Base-by-base conservation (phyloP, 805 yeast species). In the Osmozyma mogii region DNA sequence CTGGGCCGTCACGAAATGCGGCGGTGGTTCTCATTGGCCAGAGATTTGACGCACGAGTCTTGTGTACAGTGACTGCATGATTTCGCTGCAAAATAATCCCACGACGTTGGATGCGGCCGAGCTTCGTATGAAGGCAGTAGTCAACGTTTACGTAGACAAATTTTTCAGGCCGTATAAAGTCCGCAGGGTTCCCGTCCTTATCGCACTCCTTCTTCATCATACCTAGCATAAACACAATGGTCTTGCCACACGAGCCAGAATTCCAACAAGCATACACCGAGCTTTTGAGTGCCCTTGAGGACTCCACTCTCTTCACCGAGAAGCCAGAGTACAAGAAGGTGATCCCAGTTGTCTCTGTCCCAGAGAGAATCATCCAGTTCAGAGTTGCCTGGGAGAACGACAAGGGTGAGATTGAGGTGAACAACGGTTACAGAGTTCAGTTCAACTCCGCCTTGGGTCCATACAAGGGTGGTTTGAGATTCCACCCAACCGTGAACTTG, bases 361-460 rank as follows among this genome's bases (percentile, higher is more conserved):
- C 98, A 45, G 97, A 89, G 72, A 80, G 97, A 67, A 70, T 87
- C 50, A 78, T 92, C 57, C 96, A 87, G 65, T 89, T 89, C 82
- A 81, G 97, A 70, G 97, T 92, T 34, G 74, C 81, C 33, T 89
- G 98, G 98, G 96, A 92, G 68, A 84, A 89, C 58, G 98, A 92
- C 70, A 68, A 78, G 48, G 95, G 95, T 50, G 78, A 72, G 52
- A 68, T 84, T 54, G 89, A 87, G 69, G 94, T 89, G 45, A 92
- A 92, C 78, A 76, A 87, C 47, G 98, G 97, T 61, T 89, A 75
- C 87, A 78, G 98, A 70, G 96, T 89, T 41, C 98, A 89, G 70
- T 89, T 84, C 75, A 89, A 87, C 79, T 85, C 96, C 33, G 94
- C 96, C 33, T 73, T 92, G 45, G 98, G 98, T 58, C 98, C 98